phyloP scores from a whole-genome alignment of 306 rosid genomes.

The Citrullus amarus region DNA sequence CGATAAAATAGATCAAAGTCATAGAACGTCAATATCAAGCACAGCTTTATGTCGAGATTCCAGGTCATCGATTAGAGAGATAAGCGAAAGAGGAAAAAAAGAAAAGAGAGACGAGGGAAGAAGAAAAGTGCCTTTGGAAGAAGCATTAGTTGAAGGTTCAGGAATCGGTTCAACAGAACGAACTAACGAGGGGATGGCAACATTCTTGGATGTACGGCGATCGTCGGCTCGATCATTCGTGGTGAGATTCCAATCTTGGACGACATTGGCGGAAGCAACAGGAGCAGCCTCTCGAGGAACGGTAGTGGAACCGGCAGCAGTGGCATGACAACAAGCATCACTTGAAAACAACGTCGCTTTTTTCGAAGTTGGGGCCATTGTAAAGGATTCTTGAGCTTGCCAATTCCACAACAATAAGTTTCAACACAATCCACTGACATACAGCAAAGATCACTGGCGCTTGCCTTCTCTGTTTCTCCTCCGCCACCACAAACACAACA shows the following conservation, averaged over 20 bases:
- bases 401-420: constrained; percentile 43
- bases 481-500: background rate
- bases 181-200: constrained; percentile 40
- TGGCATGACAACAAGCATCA: constrained; percentile 15
- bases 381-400: constrained; percentile 51
- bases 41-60: constrained; percentile 8
- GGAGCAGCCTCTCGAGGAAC: constrained; percentile 18
- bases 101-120: background rate
- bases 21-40: constrained; percentile 2
- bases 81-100: background rate
- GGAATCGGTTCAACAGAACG: constrained; percentile 31
- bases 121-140: constrained; percentile 41
- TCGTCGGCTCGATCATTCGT: constrained; percentile 27
- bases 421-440: constrained; percentile 60
- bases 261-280: constrained; percentile 26
- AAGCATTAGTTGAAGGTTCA: constrained; percentile 43
- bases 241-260: constrained; percentile 32
- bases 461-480: constrained; percentile 9
- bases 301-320: constrained; percentile 12
- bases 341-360: constrained; percentile 48
- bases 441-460: constrained; percentile 35
- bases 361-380: constrained; percentile 96
- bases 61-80: constrained; percentile 7
- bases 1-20: constrained; percentile 7
- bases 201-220: constrained; percentile 29